Percentiles rank a stretch among this genome's conserved stretches.
phyloP scores from a whole-genome alignment of 2,329 filamentous ascomycete genomes.

The Phoma sp. region DNA sequence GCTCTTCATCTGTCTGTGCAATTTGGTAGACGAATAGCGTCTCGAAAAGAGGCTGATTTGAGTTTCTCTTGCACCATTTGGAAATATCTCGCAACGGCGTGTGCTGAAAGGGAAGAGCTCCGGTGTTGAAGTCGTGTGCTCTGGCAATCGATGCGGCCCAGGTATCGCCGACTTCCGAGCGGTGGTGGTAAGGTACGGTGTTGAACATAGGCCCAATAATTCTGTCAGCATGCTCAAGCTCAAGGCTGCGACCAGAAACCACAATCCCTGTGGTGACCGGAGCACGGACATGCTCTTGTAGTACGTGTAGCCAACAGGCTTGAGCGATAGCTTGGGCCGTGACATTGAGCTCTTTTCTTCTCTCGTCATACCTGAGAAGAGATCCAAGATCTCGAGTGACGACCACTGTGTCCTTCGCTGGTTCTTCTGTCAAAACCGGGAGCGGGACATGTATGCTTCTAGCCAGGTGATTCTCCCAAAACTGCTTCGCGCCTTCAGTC shows the following conservation, averaged over 20 bases:
- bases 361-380: slow-evolving; percentile 55
- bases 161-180: slow-evolving; percentile 52
- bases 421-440: slow-evolving; percentile 29
- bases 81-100: slow-evolving; percentile 79
- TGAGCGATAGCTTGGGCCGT: slow-evolving; percentile 82
- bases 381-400: slow-evolving; percentile 44
- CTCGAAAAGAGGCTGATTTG: slow-evolving; percentile 67
- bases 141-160: slow-evolving; percentile 66
- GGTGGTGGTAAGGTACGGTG: slow-evolving; percentile 74
- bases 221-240: slow-evolving; percentile 67
- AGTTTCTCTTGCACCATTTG: slow-evolving; percentile 72
- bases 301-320: slow-evolving; percentile 71
- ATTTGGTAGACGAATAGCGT: slow-evolving; percentile 82
- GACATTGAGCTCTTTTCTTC: slow-evolving; percentile 67
- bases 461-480: slow-evolving; percentile 70
- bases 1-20: slow-evolving; percentile 26
- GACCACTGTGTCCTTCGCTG: slow-evolving; percentile 26
- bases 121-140: slow-evolving; percentile 74
- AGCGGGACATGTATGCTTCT: slow-evolving; percentile 41
- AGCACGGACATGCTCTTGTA: slow-evolving; percentile 59
- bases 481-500: slow-evolving; percentile 58
- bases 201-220: slow-evolving; percentile 89
- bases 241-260: slow-evolving; percentile 76
- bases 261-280: slow-evolving; percentile 72
- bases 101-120: slow-evolving; percentile 74